Percentiles rank a stretch among this genome's conserved stretches.
Evolutionary conservation across 176 grass and related monocot genomes (phyloP).

Genomic region (Eleusine coracana): DNA sequence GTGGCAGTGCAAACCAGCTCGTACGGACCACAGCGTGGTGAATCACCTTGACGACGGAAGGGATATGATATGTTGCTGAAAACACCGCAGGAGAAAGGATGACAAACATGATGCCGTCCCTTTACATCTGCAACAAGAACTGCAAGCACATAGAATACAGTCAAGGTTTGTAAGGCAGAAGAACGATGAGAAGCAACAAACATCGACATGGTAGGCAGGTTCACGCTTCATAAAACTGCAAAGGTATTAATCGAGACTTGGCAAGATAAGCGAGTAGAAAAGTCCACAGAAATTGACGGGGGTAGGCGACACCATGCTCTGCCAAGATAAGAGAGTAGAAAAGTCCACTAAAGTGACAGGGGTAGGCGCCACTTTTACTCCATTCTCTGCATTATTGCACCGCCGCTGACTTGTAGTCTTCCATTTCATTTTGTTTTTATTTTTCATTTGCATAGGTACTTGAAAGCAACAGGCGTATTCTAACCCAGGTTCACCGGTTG

Average conservation of each 20-base stretch:
- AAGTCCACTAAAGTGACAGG: no score
- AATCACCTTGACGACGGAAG: constrained; percentile 43
- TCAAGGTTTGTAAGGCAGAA: background rate
- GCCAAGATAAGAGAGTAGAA: no score
- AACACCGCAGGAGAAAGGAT: constrained; percentile 44
- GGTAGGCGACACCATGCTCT: background rate
- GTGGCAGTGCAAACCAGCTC: constrained; percentile 26
- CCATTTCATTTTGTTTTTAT: background rate
- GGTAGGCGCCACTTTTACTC: no score
- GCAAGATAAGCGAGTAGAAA: background rate
- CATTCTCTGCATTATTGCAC: background rate
- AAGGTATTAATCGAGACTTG: background rate
- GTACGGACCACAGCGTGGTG: constrained; percentile 26
- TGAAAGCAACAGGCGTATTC: no score
- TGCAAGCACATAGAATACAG: background rate
- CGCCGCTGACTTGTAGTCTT: background rate
- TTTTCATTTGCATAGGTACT: background rate
- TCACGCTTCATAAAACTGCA: background rate
- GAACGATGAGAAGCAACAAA: background rate
- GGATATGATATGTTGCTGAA: constrained; percentile 32
- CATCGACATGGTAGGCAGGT: background rate
- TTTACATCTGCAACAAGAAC: constrained; percentile 7
- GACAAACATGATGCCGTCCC: background rate
- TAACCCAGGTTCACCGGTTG: no score
- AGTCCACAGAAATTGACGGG: no score